Base-by-base conservation (phyloP, 2,329 filamentous ascomycete species). In the Phaeosphaeria sp. region DNA sequence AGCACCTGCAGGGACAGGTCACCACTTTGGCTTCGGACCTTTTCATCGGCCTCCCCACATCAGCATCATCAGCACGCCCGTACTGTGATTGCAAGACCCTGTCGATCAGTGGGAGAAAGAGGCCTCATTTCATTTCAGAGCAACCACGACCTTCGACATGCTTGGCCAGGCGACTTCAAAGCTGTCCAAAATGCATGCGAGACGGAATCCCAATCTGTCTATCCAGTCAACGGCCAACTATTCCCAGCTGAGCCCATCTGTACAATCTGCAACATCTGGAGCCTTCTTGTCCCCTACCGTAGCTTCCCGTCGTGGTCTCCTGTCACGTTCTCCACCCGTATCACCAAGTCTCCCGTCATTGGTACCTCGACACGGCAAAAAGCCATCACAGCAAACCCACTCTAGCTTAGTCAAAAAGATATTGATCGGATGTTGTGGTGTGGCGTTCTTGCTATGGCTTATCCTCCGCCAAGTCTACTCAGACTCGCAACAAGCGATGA, bases 311-410 rank as follows among this genome's bases (percentile, higher is more conserved):
- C 50, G 89, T 83, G 23, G 89, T 83, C 33, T 88, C 68, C 86
- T 90, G 62, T 83, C 91, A 65, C 88, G 87, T 74, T 88, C 86
- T 23, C 90, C 89, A 23, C 89, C 89, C 3, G 85, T 85, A 33
- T 94, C 89, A 1, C 90, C 89, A 1, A 86, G 86, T 62, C 84
- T 93, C 50, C 91, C 89, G 13, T 87, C 86, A 15, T 82, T 90
- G 52, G 80, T 90, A 36, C 87, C 87, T 15, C 84, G 88, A 60
- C 86, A 87, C 69, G 85, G 88, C 69, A 88, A 89, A 76, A 84
- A 87, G 49, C 81, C 82, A 20, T 79, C 81, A 44, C 79, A 84
- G n/a, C 78, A 85, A 49, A 84, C 84, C 52, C 68, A 76, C 36
- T 64, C 85, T 4, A 85, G 85, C 56, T 82, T 85, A 55, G 79